Conservation (phyloP, 2,329 filamentous ascomycete genomes). For the Dothideomycetidae sp. region DNA sequence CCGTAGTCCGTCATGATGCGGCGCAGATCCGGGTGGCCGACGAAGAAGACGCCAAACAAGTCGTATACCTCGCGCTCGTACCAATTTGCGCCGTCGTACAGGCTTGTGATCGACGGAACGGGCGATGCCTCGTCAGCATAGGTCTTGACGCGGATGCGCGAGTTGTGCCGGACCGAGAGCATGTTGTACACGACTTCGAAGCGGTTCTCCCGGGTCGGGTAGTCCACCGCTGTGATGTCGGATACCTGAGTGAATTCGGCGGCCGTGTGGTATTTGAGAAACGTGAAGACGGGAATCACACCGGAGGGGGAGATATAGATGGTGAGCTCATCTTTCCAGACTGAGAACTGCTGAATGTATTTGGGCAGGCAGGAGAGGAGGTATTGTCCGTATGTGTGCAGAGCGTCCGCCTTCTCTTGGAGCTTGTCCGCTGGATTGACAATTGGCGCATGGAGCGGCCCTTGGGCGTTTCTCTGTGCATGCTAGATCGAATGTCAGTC, state of each 20-base stretch:
- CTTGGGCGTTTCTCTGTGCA: slow-evolving; percentile 28
- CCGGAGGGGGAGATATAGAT: slow-evolving; percentile 62
- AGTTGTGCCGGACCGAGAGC: slow-evolving; percentile 89
- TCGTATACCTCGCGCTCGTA: slow-evolving; percentile 98
- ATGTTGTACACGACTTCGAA: slow-evolving; percentile 99
- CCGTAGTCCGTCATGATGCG: slow-evolving; percentile 99
- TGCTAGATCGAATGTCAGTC: slow-evolving; percentile 19
- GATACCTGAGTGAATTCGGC: slow-evolving; percentile 92
- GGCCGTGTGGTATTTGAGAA: slow-evolving; percentile 94
- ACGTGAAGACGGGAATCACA: slow-evolving; percentile 80
- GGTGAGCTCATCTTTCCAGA: slow-evolving; percentile 98
- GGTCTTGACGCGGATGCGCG: slow-evolving; percentile 93
- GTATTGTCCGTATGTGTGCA: slow-evolving; percentile 94
- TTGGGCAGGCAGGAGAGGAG: slow-evolving; percentile 93
- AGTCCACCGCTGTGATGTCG: slow-evolving; percentile 89
- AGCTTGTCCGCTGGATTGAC: slow-evolving; percentile 92
- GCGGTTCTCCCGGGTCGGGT: slow-evolving; percentile 83
- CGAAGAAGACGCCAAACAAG: slow-evolving; percentile 93
- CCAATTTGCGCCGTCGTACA: slow-evolving; percentile 97
- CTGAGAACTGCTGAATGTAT: slow-evolving; percentile 96
- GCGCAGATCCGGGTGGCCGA: slow-evolving; percentile 84
- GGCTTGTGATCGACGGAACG: slow-evolving; percentile 69
- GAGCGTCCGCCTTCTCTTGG: slow-evolving; percentile 66
- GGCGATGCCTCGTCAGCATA: slow-evolving; percentile 94
- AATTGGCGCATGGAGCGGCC: slow-evolving; percentile 57